These are phyloP conservation scores for Sporormia fimetaria DNA, from an alignment of 495 filamentous ascomycete genomes.

Conservation along the genomic window DNA sequence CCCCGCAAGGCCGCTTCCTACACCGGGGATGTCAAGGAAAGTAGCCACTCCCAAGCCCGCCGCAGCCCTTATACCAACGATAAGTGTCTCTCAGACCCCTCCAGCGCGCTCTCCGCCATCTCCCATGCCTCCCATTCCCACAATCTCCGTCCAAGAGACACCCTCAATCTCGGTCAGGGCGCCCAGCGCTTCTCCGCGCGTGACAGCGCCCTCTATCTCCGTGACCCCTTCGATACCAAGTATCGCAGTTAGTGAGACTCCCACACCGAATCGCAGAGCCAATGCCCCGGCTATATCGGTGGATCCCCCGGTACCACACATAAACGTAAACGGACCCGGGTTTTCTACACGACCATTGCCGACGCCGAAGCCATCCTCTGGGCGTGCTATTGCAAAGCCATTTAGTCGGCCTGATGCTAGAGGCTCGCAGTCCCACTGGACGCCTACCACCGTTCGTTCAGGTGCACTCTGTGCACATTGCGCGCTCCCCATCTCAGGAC, in stretches of 20 bases:
- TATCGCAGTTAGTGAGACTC: slow-evolving; percentile 14
- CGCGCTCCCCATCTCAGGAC: slow-evolving; percentile 70
- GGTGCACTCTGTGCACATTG: slow-evolving; percentile 79
- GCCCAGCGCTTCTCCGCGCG: slow-evolving; percentile 5
- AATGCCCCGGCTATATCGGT: slow-evolving; percentile 12
- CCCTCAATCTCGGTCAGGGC: slow-evolving; percentile 33
- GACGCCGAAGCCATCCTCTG: slow-evolving; percentile 30
- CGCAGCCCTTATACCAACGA: slow-evolving; percentile 26
- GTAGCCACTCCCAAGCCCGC: slow-evolving; percentile 18
- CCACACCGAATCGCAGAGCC: background rate
- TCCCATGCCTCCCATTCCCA: slow-evolving; percentile 36
- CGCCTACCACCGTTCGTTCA: slow-evolving; percentile 44
- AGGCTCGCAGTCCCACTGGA: slow-evolving; percentile 37
- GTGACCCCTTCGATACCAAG: slow-evolving; percentile 21
- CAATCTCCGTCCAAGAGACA: slow-evolving; percentile 44
- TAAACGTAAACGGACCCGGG: slow-evolving; percentile 8
- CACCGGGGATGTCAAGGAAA: slow-evolving; percentile 14
- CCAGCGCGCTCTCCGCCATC: slow-evolving; percentile 22
- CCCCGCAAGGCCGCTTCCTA: slow-evolving; percentile 14
- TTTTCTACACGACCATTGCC: slow-evolving; percentile 34
- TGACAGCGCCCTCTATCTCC: slow-evolving; percentile 23
- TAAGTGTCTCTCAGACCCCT: slow-evolving; percentile 30
- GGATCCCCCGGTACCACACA: slow-evolving; percentile 16
- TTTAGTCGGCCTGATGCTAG: slow-evolving; percentile 22
- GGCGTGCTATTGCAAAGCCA: too few relatives aligned